A percentile compares a stretch with the other conserved stretches of the same genome.
phyloP scores from a whole-genome alignment of 2,329 filamentous ascomycete species.

The Botrytis tulipae region DNA sequence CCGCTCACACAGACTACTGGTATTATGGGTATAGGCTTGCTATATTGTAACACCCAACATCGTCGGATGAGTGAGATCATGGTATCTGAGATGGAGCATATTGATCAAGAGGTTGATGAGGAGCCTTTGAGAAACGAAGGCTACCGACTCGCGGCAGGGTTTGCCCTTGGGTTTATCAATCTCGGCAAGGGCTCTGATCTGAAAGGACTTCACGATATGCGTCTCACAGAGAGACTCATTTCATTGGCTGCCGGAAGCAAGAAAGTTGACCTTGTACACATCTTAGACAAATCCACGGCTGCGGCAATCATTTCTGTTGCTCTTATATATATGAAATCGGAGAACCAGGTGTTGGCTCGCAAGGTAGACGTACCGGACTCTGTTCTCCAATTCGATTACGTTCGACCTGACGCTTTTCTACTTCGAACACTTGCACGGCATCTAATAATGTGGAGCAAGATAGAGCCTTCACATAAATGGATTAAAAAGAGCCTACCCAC shows the following conservation, averaged over 20 bases:
- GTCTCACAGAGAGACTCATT: conserved; percentile 82
- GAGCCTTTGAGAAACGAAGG: conserved; percentile 87
- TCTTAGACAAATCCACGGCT: conserved; percentile 87
- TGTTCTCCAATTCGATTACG: conserved; percentile 87
- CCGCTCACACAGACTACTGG: conserved; percentile 92
- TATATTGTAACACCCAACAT: conserved; percentile 95
- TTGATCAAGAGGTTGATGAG: conserved; percentile 76
- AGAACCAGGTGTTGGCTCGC: conserved; percentile 78
- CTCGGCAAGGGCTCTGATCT: conserved; percentile 86
- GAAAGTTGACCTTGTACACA: conserved; percentile 86
- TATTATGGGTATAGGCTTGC: conserved; percentile 91
- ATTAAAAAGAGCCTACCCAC: conserved; percentile 69
- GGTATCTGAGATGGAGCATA: conserved; percentile 92
- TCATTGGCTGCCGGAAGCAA: conserved; percentile 84
- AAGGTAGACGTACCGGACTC: conserved; percentile 95
- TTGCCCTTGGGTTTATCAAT: conserved; percentile 92
- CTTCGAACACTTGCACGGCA: conserved; percentile 86
- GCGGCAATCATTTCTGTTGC: conserved; percentile 89
- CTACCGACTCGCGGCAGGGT: conserved; percentile 92
- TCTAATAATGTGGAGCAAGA: conserved; percentile 87
- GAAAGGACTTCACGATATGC: conserved; percentile 89
- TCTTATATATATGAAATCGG: conserved; percentile 96
- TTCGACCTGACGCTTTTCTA: conserved; percentile 88
- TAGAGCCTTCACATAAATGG: conserved; percentile 73
- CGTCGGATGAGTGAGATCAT: conserved; percentile 98